Conservation (phyloP, 1,284 basidiomycete genomes). For the Moniliophthora roreri region DNA sequence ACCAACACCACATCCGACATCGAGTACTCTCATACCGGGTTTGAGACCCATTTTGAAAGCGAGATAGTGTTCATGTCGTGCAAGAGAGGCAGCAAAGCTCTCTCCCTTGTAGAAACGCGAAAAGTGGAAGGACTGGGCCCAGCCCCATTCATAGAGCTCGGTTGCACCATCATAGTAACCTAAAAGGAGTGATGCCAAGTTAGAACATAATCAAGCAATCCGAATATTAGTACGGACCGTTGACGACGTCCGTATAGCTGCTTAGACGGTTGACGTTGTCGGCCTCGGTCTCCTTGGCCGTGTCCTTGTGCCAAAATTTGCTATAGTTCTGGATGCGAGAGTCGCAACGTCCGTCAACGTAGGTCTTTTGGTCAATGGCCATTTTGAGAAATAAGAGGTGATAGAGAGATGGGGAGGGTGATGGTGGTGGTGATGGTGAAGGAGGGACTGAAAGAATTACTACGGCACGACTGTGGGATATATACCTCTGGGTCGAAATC, state of each 20-base stretch:
- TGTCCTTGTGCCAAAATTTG: conserved; percentile 92
- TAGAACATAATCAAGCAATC: conserved; percentile 5
- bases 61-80: conserved; percentile 98
- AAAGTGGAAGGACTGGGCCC: conserved; percentile 95
- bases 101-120: conserved; percentile 98
- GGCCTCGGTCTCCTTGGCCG: conserved; percentile 64
- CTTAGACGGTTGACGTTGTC: conserved; percentile 80
- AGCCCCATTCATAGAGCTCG: conserved; percentile 96
- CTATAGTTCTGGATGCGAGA: conserved; percentile 90
- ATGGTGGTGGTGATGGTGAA: too few relatives aligned
- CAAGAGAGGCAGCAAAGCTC: conserved; percentile 80
- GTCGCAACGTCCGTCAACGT: conserved; percentile 74
- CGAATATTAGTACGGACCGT: conserved; percentile 55
- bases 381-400: too few relatives aligned
- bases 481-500: too few relatives aligned
- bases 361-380: conserved; percentile 17
- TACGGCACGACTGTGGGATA: too few relatives aligned
- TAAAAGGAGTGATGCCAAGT: conserved; percentile 26
- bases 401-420: too few relatives aligned
- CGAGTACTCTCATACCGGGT: conserved; percentile 93
- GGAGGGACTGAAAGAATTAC: too few relatives aligned
- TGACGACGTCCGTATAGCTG: conserved; percentile 93
- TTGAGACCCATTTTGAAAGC: conserved; percentile 80
- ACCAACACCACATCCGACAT: conserved; percentile 98
- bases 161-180: conserved; percentile 98